Evolutionary conservation across 805 yeast genomes (phyloP).

Genomic region (Priceomyces melissophilus): DNA sequence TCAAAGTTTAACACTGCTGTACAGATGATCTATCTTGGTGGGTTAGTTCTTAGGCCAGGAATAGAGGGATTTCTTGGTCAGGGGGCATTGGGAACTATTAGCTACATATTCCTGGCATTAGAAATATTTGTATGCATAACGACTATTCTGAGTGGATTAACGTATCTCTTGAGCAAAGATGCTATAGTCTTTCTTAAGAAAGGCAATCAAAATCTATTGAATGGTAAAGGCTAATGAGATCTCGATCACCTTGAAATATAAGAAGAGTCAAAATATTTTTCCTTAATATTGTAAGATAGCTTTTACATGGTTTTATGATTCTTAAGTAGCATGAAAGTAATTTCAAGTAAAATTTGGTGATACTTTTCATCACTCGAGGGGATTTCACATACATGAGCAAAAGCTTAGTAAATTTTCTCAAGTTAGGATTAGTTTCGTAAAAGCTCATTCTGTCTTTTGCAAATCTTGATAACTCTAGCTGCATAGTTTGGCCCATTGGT

Average conservation of each 20-base stretch:
- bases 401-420: neutral
- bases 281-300: neutral
- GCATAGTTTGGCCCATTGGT: constrained; percentile 1
- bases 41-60: constrained; percentile 34
- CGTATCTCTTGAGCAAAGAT: constrained; percentile 66
- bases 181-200: constrained; percentile 56
- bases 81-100: constrained; percentile 3
- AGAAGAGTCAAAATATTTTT: constrained; percentile 14
- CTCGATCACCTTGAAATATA: constrained; percentile 13
- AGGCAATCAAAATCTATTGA: constrained; percentile 6
- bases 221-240: constrained; percentile 10
- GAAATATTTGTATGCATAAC: constrained; percentile 45
- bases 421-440: neutral
- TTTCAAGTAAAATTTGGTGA: constrained; percentile 4
- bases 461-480: constrained; percentile 3
- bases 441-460: neutral
- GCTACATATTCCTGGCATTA: constrained; percentile 17
- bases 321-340: neutral
- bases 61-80: constrained; percentile 20
- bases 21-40: constrained; percentile 85
- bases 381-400: neutral
- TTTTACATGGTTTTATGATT: neutral
- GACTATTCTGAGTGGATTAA: constrained; percentile 73
- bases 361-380: neutral
- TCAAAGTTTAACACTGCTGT: constrained; percentile 88